Conservation (phyloP, 2,329 filamentous ascomycete species). For the Colletotrichum liaoningense region DNA sequence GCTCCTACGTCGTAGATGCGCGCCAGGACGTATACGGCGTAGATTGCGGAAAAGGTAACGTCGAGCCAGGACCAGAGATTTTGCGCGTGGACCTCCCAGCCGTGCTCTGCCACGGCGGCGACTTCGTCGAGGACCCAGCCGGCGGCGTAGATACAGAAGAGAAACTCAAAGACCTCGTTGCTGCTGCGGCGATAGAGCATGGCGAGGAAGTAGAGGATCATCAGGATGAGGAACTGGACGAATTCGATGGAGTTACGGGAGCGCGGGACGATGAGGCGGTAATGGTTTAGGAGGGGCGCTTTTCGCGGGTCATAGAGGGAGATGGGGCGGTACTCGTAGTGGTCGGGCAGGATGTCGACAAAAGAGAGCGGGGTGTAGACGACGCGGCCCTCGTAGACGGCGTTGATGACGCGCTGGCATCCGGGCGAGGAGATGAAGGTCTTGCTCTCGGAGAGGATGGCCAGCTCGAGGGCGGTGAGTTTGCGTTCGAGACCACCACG, state of each 20-base stretch:
- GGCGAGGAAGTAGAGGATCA: constrained; percentile 71
- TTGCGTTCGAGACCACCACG: constrained; percentile 60
- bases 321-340: constrained; percentile 78
- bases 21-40: constrained; percentile 68
- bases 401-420: constrained; percentile 77
- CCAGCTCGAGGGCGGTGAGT: constrained; percentile 77
- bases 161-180: constrained; percentile 64
- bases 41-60: constrained; percentile 75
- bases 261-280: constrained; percentile 76
- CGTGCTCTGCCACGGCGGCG: constrained; percentile 74
- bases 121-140: constrained; percentile 78
- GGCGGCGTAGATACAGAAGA: constrained; percentile 72
- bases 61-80: constrained; percentile 82
- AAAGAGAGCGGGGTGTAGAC: constrained; percentile 78
- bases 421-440: constrained; percentile 73
- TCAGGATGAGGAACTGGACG: constrained; percentile 72
- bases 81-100: constrained; percentile 76
- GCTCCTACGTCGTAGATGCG: constrained; percentile 65
- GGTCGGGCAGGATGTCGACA: constrained; percentile 79
- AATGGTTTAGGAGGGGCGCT: constrained; percentile 76
- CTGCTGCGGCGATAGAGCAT: constrained; percentile 68
- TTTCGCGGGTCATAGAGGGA: constrained; percentile 76
- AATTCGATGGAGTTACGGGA: constrained; percentile 75
- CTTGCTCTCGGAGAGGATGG: constrained; percentile 79
- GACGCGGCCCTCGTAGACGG: constrained; percentile 75